Conservation (phyloP, 768 basidiomycete species). For the Strobilomyces echinocephalus region DNA sequence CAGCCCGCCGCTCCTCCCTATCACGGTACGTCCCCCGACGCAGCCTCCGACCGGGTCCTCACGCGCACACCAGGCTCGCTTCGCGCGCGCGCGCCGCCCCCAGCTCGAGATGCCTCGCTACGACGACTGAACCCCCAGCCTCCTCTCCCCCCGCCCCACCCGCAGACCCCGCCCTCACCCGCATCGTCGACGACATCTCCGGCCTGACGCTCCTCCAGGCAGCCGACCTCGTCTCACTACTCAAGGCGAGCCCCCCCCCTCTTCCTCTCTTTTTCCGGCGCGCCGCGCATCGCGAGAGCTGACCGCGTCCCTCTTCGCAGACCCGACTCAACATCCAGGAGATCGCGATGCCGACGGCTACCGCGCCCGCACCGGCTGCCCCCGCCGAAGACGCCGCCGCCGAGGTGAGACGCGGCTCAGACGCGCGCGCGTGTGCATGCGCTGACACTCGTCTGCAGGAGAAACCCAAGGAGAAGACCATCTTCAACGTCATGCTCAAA, state of each 20-base stretch:
- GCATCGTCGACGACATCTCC: slow-evolving; percentile 93
- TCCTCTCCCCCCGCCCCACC: slow-evolving; percentile 37
- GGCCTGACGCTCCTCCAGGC: slow-evolving; percentile 86
- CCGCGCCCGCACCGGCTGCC: slow-evolving; percentile 54
- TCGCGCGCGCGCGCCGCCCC: slow-evolving; percentile 29
- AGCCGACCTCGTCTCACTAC: slow-evolving; percentile 83
- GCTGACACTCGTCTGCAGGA: slow-evolving; percentile 45
- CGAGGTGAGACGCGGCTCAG: slow-evolving; percentile 44
- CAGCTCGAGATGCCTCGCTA: slow-evolving; percentile 52
- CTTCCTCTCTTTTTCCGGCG: too few species aligned
- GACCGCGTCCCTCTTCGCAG: slow-evolving; percentile 35
- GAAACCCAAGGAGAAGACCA: slow-evolving; percentile 97
- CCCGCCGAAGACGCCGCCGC: slow-evolving; percentile 56
- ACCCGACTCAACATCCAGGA: slow-evolving; percentile 94
- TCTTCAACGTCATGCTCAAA: slow-evolving; percentile 93
- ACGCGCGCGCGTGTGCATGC: background rate
- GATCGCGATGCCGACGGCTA: slow-evolving; percentile 84
- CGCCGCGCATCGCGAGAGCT: too few species aligned
- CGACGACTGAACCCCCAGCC: slow-evolving; percentile 42
- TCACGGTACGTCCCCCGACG: slow-evolving; percentile 8
- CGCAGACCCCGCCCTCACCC: slow-evolving; percentile 62
- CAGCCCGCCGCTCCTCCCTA: slow-evolving; percentile 16
- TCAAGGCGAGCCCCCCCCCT: slow-evolving; percentile 70
- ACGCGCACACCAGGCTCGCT: slow-evolving; percentile 14
- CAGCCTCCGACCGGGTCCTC: background rate